Conservation (phyloP, 768 basidiomycete species). For the Russula vinacea region DNA sequence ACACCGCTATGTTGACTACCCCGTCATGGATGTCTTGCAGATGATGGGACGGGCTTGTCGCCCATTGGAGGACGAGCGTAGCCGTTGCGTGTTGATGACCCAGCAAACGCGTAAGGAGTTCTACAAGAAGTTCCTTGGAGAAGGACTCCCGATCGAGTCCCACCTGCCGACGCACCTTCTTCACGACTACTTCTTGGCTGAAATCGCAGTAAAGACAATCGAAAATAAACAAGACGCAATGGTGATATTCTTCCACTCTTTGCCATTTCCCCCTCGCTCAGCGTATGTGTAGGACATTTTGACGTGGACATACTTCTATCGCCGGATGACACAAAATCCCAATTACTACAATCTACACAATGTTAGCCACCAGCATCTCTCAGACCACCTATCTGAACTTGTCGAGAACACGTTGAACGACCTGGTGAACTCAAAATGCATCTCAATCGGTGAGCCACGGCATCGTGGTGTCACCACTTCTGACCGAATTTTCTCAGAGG, state of each 20-base stretch:
- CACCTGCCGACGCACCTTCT: slow-evolving; percentile 86
- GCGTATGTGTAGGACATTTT: slow-evolving; percentile 68
- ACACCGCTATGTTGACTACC: slow-evolving; percentile 96
- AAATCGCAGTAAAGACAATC: slow-evolving; percentile 97
- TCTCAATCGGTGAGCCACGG: slow-evolving; percentile 63
- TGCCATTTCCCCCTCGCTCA: neutral
- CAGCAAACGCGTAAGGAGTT: slow-evolving; percentile 98
- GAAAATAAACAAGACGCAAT: slow-evolving; percentile 99
- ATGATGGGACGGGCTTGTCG: slow-evolving; percentile 99
- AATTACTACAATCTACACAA: slow-evolving; percentile 94
- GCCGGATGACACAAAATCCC: slow-evolving; percentile 95
- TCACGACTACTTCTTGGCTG: slow-evolving; percentile 97
- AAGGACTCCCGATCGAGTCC: slow-evolving; percentile 97
- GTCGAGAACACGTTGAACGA: slow-evolving; percentile 92
- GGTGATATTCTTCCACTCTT: slow-evolving; percentile 45
- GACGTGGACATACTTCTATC: slow-evolving; percentile 98
- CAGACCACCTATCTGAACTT: slow-evolving; percentile 92
- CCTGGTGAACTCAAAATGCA: slow-evolving; percentile 92
- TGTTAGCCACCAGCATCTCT: slow-evolving; percentile 92
- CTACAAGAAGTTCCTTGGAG: slow-evolving; percentile 96
- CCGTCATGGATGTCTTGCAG: slow-evolving; percentile 96
- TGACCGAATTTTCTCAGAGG: slow-evolving; percentile 48
- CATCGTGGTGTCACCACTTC: neutral
- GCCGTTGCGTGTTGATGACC: slow-evolving; percentile 94
- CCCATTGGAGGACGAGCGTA: slow-evolving; percentile 81